A percentile compares a stretch with the other conserved stretches of the same genome.
Evolutionary conservation across 352 stramenopile genomes (phyloP).

Genomic region (Phytopythium vexans): DNA sequence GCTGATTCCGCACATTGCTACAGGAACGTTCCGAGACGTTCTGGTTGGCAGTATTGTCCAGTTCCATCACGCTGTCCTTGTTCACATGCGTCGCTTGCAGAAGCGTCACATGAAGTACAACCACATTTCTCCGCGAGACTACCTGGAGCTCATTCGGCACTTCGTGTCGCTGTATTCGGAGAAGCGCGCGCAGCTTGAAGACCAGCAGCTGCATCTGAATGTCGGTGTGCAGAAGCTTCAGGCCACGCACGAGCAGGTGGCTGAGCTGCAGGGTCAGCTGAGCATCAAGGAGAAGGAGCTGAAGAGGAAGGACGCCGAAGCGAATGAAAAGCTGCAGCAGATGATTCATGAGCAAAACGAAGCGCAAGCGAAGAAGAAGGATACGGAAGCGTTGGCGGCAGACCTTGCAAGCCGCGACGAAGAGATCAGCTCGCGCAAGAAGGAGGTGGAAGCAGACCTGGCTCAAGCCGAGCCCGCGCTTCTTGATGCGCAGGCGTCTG

Average conservation of each 20-base stretch:
- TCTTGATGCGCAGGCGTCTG: conserved; percentile 93
- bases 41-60: conserved; percentile 85
- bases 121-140: conserved; percentile 90
- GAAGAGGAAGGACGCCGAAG: conserved; percentile 95
- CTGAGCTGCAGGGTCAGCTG: conserved; percentile 87
- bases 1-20: conserved; percentile 69
- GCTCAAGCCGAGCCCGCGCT: conserved; percentile 97
- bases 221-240: conserved; percentile 97
- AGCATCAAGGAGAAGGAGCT: conserved; percentile 93
- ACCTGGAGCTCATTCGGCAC: conserved; percentile 91
- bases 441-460: conserved; percentile 95
- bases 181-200: conserved; percentile 90
- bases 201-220: conserved; percentile 98
- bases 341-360: conserved; percentile 99
- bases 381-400: conserved; percentile 93
- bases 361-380: conserved; percentile 95
- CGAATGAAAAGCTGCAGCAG: conserved; percentile 98
- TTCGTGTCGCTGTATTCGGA: conserved; percentile 91
- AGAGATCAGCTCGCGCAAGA: conserved; percentile 94
- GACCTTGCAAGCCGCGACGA: conserved; percentile 95
- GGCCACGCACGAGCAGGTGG: conserved; percentile 98
- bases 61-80: conserved; percentile 83
- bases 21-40: conserved; percentile 70
- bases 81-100: conserved; percentile 82
- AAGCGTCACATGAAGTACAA: conserved; percentile 88